Base-by-base conservation (phyloP, 768 basidiomycete genomes). In the Rubroboletus pulcherrimus region DNA sequence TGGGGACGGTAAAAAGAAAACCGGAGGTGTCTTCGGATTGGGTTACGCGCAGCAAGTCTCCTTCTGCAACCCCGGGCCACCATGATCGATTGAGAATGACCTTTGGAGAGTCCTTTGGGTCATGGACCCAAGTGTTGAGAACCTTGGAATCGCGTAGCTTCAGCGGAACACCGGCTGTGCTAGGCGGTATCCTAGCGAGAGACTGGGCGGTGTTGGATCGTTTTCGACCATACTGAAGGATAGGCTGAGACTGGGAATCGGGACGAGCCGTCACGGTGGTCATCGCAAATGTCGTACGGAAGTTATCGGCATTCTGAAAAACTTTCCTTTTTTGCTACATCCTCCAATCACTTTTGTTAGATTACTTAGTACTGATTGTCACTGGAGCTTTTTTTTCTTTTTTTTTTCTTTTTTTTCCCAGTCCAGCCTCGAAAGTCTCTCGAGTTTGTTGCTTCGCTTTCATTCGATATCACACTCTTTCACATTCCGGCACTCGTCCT, bases 1-100 rank as follows among this genome's bases (percentile, higher is more conserved):
- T 81, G 19, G 81, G 80, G 11, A 86, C 86, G 11, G 79, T 77
- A 66, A 92, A 91, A 35, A 92, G 73, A 78, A 87, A 63, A 62
- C 80, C 66, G 21, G 73, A 69, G 11, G 66, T 59, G 44, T 73
- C 75, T 7, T 77, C 77, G 26, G 78, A 66, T 46, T 73, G 74
- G 50, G 73, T 72, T 44, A 91, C 80, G 51, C 81, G 78, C 40
- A 93, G 64, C 65, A 90, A 72, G 63, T 93, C 91, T 8, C 89
- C 91, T 61, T 88, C 86, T 43, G 77, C 74, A 33, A 91, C 86
- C 3, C 91, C 91, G 7, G 88, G 87, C 86, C 88, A 91, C 67
- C 77, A 82, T 11, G 82, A 74, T 42, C 85, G 86, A 60, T 92
- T 91, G 67, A 93, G 78, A 17, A 84, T 74, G 52, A 90, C 84